Evolutionary conservation across 345 rosid species (phyloP), one percentile per base, ranked within the genome.

Genomic region (Boechera retrofracta): DNA sequence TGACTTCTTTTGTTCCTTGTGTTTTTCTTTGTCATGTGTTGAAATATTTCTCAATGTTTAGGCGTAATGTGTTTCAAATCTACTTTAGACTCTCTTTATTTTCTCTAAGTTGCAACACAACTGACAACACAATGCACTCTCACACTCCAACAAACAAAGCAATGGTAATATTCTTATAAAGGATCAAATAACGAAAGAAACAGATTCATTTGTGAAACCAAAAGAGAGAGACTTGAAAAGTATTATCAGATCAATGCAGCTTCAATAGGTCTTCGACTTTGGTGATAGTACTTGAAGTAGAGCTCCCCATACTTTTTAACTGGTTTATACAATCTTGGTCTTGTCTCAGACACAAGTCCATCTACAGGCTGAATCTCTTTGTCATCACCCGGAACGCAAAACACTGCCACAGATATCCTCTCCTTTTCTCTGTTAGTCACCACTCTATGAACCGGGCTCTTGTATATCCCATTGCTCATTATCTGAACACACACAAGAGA

Each of bases 381-480:
- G 47, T 84, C 79, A 5, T 83, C 26, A 13, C 79, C 79, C 2
- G 88, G 89, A 31, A 74, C 0, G 59, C 79, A 83, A 81, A 88
- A 86, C 2, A 82, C 81, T 12, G 90, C 91, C n/a, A 88, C 42
- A 26, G 86, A 82, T 45, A 77, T 73, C 62, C 92, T 83, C 73
- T 84, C 84, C 41, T 67, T 85, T 64, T 82, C 84, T 3, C 73
- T 62, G 77, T 84, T 84, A 0, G 89, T 84, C 77, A 83, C 77
- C 69, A 80, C 92, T 58, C 88, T 72, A 72, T 83, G 87, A 42
- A 81, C 62, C 9, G 82, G 63, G 66, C 90, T 88, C 83, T 86
- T 88, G 81, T 80, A 89, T 57, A 83, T 82, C 21, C 88, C 90
- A 71, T 89, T 88, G 77, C 86, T 85, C 89, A 82, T 86, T 68